A percentile compares a stretch with the other conserved stretches of the same genome.
Evolutionary conservation across 805 yeast species (phyloP).

Genomic region (Ogataea chonburiensis): DNA sequence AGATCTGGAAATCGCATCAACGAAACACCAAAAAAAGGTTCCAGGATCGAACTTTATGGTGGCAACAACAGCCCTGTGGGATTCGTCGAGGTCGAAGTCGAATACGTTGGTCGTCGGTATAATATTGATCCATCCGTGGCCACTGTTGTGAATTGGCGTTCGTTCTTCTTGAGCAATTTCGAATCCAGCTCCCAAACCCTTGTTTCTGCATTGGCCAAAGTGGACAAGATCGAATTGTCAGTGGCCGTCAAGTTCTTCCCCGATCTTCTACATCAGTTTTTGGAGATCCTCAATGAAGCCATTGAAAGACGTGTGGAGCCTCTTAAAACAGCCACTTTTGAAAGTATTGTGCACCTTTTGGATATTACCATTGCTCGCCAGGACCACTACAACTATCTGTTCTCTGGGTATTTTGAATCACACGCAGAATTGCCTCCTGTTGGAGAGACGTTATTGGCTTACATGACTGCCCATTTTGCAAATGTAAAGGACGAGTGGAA

Average conservation of each 20-base stretch:
- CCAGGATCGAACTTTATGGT: conserved; percentile 42
- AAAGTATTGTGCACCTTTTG: conserved; percentile 57
- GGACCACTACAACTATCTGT: conserved; percentile 57
- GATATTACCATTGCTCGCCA: conserved; percentile 66
- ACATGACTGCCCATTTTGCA: conserved; percentile 46
- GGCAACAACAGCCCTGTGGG: conserved; percentile 43
- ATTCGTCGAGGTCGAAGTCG: conserved; percentile 51
- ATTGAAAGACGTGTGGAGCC: conserved; percentile 18
- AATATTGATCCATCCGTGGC: conserved; percentile 58
- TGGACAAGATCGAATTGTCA: conserved; percentile 52
- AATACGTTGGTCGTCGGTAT: conserved; percentile 66
- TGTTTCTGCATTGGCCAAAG: conserved; percentile 44
- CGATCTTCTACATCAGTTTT: conserved; percentile 44
- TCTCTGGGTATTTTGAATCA: conserved; percentile 47
- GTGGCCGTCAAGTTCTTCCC: conserved; percentile 61
- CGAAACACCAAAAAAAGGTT: conserved; percentile 44
- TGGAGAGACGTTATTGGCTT: conserved; percentile 50
- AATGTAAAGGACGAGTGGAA: conserved; percentile 58
- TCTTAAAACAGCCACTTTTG: conserved; percentile 42
- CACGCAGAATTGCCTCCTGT: conserved; percentile 42
- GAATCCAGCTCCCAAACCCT: conserved; percentile 43
- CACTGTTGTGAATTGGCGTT: conserved; percentile 52
- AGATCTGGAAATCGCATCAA: conserved; percentile 29
- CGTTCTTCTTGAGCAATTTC: conserved; percentile 42
- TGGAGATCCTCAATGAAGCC: conserved; percentile 36